These are phyloP conservation scores for Besnoitia besnoiti DNA, from an alignment of 169 alveolate genomes.

Conservation along the genomic window DNA sequence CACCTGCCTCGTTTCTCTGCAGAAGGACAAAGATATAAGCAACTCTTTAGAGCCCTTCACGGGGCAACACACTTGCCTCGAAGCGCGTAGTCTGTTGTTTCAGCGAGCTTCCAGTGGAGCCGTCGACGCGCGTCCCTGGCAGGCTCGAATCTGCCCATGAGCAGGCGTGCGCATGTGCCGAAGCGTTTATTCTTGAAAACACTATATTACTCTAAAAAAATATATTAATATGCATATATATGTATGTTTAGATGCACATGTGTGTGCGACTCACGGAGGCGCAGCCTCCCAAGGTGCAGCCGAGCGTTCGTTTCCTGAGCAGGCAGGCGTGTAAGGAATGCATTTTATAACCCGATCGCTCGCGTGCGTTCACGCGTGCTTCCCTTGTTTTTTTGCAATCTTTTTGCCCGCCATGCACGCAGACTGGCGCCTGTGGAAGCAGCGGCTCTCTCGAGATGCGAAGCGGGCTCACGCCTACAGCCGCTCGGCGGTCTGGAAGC, in stretches of 20 bases:
- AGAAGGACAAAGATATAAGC: neutral
- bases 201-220: neutral
- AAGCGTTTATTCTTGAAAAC: neutral
- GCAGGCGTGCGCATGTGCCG: neutral
- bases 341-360: no score
- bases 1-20: neutral
- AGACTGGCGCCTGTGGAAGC: slow-evolving; percentile 46
- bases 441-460: neutral
- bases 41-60: no score
- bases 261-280: neutral
- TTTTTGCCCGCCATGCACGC: neutral
- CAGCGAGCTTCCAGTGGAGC: no score
- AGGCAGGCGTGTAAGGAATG: no score
- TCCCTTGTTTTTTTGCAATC: no score
- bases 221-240: neutral
- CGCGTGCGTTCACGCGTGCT: no score
- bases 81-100: no score
- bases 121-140: no score
- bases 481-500: slow-evolving; percentile 48
- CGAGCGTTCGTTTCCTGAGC: no score
- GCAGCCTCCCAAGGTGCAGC: no score
- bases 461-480: slow-evolving; percentile 3
- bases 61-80: no score
- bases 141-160: no score
- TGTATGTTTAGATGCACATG: neutral